Percentiles rank a stretch among this genome's conserved stretches.
phyloP scores from a whole-genome alignment of 495 filamentous ascomycete genomes.

The Trichoderma virens region DNA sequence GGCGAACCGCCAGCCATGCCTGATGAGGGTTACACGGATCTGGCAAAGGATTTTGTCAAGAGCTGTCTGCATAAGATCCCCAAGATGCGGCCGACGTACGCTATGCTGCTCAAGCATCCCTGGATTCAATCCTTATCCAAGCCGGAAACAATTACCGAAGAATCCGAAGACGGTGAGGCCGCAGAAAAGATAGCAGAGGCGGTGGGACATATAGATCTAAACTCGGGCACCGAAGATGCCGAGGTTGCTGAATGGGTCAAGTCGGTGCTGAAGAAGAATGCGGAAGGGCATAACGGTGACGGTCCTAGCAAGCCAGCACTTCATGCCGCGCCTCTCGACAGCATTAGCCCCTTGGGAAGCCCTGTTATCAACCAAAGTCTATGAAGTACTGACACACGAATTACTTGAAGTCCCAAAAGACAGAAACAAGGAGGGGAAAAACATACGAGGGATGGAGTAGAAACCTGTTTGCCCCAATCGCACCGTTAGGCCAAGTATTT shows the following conservation, averaged over 20 bases:
- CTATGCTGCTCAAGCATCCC: constrained; percentile 77
- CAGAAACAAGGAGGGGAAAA: too few species aligned
- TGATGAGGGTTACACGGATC: constrained; percentile 62
- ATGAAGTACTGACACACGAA: neutral
- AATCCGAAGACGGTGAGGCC: constrained; percentile 54
- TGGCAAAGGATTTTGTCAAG: constrained; percentile 78
- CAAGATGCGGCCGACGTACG: constrained; percentile 82
- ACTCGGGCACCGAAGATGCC: constrained; percentile 50
- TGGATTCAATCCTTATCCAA: constrained; percentile 78
- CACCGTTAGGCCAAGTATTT: neutral
- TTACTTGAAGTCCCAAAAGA: neutral
- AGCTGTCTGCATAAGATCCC: constrained; percentile 91
- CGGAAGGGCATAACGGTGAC: constrained; percentile 36
- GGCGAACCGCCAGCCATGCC: constrained; percentile 88
- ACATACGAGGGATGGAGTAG: too few species aligned
- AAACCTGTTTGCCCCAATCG: neutral
- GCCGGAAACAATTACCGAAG: constrained; percentile 73
- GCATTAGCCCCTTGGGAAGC: constrained; percentile 40
- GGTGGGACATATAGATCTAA: constrained; percentile 34
- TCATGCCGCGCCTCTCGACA: constrained; percentile 68
- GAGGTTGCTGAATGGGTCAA: constrained; percentile 84
- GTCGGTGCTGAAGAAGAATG: constrained; percentile 56
- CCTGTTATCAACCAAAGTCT: constrained; percentile 17
- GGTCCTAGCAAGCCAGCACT: constrained; percentile 54
- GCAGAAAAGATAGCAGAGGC: constrained; percentile 37